phyloP scores from a whole-genome alignment of 495 filamentous ascomycete genomes.

The Aspergillus incahuasiensis region DNA sequence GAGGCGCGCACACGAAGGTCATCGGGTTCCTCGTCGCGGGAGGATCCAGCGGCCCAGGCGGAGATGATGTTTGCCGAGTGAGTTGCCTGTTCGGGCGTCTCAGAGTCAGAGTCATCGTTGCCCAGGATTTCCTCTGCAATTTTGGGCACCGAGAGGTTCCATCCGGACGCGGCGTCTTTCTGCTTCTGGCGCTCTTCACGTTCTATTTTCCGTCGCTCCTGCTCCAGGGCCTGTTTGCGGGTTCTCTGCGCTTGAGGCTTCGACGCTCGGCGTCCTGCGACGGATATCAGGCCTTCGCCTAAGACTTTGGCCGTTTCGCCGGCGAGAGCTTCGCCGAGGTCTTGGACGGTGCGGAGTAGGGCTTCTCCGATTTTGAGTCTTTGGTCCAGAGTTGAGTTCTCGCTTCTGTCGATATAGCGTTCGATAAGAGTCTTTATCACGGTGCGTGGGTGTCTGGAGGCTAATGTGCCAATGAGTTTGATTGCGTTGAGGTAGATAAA shows the following conservation, averaged over 20 bases:
- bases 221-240: constrained; percentile 44
- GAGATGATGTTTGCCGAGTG: constrained; percentile 60
- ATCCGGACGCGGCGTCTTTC: constrained; percentile 28
- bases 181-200: constrained; percentile 36
- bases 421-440: constrained; percentile 63
- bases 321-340: constrained; percentile 56
- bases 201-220: constrained; percentile 40
- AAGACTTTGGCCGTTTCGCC: constrained; percentile 54
- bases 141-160: constrained; percentile 26
- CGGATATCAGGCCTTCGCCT: constrained; percentile 57
- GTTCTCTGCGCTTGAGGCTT: constrained; percentile 52
- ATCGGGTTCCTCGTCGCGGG: constrained; percentile 50
- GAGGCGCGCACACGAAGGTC: constrained; percentile 76
- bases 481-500: constrained; percentile 71
- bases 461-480: constrained; percentile 62
- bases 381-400: constrained; percentile 56
- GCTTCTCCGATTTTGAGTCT: constrained; percentile 71
- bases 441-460: constrained; percentile 59
- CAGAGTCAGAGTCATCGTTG: constrained; percentile 36
- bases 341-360: constrained; percentile 62
- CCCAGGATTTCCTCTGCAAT: constrained; percentile 32
- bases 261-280: constrained; percentile 59
- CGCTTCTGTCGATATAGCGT: constrained; percentile 60
- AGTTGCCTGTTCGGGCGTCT: constrained; percentile 47
- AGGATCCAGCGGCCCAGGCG: constrained; percentile 67